These are phyloP conservation scores for Phytophthora kernoviae DNA, from an alignment of 352 stramenopile species.

Conservation along the genomic window DNA sequence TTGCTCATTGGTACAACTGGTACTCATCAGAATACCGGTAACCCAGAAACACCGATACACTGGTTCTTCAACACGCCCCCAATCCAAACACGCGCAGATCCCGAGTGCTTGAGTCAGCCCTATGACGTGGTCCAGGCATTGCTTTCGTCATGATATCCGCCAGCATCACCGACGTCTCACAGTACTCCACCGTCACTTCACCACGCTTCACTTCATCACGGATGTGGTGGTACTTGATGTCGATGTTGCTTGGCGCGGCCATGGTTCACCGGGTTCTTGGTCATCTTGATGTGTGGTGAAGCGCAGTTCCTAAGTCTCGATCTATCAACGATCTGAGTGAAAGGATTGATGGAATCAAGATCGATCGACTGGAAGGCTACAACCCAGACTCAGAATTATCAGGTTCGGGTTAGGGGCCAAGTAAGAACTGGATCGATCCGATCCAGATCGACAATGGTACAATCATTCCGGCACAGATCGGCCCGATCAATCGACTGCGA, in stretches of 20 bases:
- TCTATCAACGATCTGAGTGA: too few relatives aligned
- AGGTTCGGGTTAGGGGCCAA: too few relatives aligned
- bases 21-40: not conserved
- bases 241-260: constrained; percentile 38
- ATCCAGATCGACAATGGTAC: too few relatives aligned
- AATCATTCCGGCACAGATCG: too few relatives aligned
- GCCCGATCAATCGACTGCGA: too few relatives aligned
- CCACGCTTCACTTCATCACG: constrained; percentile 30
- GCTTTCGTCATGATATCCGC: constrained; percentile 27
- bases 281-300: constrained; percentile 21
- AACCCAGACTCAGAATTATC: too few relatives aligned
- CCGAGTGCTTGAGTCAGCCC: constrained; percentile 1
- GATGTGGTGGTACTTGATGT: constrained; percentile 32
- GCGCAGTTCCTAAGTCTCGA: too few relatives aligned
- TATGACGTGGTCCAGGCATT: constrained; percentile 1
- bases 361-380: too few relatives aligned
- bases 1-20: too few relatives aligned
- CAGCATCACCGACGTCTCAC: constrained; percentile 12
- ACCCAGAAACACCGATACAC: too few relatives aligned
- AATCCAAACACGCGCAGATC: not conserved
- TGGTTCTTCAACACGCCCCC: not conserved
- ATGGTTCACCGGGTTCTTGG: constrained; percentile 24
- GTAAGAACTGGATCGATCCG: too few relatives aligned
- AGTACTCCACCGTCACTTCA: constrained; percentile 23
- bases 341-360: too few relatives aligned